Percentiles rank a stretch among this genome's conserved stretches.
Conservation (phyloP, 495 filamentous ascomycete species). For the Hypomontagnella submonticulosa region DNA sequence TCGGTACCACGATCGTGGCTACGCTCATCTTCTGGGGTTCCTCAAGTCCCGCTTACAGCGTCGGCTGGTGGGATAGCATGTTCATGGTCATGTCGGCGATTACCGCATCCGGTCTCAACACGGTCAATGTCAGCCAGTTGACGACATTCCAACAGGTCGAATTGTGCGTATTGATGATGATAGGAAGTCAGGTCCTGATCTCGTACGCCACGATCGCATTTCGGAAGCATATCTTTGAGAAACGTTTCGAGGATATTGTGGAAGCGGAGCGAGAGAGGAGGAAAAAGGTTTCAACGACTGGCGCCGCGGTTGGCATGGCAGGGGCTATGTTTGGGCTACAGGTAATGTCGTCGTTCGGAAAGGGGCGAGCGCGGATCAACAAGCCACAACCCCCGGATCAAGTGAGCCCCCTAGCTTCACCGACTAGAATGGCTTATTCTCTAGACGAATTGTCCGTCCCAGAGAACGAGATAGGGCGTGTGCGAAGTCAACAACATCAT, state of each 20-base stretch:
- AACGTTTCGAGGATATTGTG: slow-evolving; percentile 65
- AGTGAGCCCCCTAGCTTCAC: slow-evolving; percentile 13
- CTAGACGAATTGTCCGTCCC: slow-evolving; percentile 24
- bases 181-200: slow-evolving; percentile 71
- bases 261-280: slow-evolving; percentile 52
- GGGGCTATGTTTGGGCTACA: slow-evolving; percentile 45
- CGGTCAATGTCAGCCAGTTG: slow-evolving; percentile 66
- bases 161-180: slow-evolving; percentile 71
- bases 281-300: slow-evolving; percentile 38
- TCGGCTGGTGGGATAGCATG: slow-evolving; percentile 73
- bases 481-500: slow-evolving; percentile 30
- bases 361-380: slow-evolving; percentile 17
- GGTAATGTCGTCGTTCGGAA: slow-evolving; percentile 45
- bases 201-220: slow-evolving; percentile 65
- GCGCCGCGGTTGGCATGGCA: slow-evolving; percentile 43
- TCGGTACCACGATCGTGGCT: slow-evolving; percentile 65
- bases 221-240: slow-evolving; percentile 71
- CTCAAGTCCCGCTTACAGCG: slow-evolving; percentile 63
- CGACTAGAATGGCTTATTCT: slow-evolving; percentile 5
- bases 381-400: slow-evolving; percentile 24
- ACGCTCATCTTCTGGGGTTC: slow-evolving; percentile 74
- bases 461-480: slow-evolving; percentile 16
- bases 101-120: slow-evolving; percentile 76
- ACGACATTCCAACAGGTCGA: slow-evolving; percentile 77
- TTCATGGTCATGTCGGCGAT: slow-evolving; percentile 79